Evolutionary conservation across 1,284 basidiomycete species (phyloP).

Genomic region (Megacollybia platyphylla): DNA sequence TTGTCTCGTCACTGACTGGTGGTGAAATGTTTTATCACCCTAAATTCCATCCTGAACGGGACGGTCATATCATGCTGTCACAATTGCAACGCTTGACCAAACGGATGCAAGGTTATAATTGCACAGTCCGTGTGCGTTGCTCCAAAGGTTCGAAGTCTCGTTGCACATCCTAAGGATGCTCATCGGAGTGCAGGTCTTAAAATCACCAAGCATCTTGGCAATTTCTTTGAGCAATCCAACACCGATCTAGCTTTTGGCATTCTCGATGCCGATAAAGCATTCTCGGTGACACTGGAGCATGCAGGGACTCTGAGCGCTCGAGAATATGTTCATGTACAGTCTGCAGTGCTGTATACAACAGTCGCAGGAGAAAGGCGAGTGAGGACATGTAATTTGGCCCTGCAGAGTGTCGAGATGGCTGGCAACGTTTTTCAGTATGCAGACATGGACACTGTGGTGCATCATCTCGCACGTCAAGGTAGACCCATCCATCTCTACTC

Average conservation of each 20-base stretch:
- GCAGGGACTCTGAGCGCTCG: slow-evolving; percentile 64
- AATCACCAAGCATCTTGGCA: slow-evolving; percentile 65
- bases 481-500: slow-evolving; percentile 6
- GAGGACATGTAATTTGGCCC: slow-evolving; percentile 73
- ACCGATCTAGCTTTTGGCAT: slow-evolving; percentile 76
- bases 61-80: slow-evolving; percentile 54
- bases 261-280: slow-evolving; percentile 62
- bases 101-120: slow-evolving; percentile 74
- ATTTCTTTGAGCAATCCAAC: slow-evolving; percentile 67
- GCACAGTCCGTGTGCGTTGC: slow-evolving; percentile 74
- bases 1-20: slow-evolving; percentile 70
- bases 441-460: slow-evolving; percentile 81
- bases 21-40: slow-evolving; percentile 93
- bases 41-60: slow-evolving; percentile 67
- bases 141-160: slow-evolving; percentile 54
- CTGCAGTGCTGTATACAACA: slow-evolving; percentile 86
- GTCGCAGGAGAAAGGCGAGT: slow-evolving; percentile 74
- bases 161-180: slow-evolving; percentile 6
- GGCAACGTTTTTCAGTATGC: slow-evolving; percentile 90
- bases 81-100: slow-evolving; percentile 66
- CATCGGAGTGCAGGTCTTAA: slow-evolving; percentile 44
- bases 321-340: slow-evolving; percentile 76
- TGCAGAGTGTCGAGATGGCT: slow-evolving; percentile 75
- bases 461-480: slow-evolving; percentile 75
- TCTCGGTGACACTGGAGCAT: slow-evolving; percentile 53